Evolutionary conservation across 1,139 yeast genomes (phyloP).

Genomic region (Sugiyamaella neomexicana): DNA sequence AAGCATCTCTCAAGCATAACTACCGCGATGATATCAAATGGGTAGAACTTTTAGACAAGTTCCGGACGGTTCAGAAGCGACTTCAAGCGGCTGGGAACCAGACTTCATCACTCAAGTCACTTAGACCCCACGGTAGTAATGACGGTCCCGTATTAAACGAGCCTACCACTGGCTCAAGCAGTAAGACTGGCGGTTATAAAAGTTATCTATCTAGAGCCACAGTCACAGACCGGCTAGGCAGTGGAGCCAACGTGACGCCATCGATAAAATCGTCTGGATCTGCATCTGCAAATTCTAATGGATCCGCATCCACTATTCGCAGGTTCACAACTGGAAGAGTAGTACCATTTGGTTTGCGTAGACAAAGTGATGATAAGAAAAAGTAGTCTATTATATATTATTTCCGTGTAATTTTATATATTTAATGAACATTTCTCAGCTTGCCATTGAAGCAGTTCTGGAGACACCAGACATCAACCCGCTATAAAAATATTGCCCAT

Average conservation of each 20-base stretch:
- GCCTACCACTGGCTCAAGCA: background rate
- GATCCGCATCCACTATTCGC: conserved; percentile 12
- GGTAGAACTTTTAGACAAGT: conserved; percentile 63
- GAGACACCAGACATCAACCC: background rate
- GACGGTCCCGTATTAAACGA: conserved; percentile 7
- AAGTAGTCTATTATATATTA: background rate
- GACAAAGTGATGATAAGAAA: conserved; percentile 13
- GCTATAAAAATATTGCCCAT: background rate
- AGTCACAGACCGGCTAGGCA: background rate
- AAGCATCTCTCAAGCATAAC: conserved; percentile 16
- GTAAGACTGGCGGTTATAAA: conserved; percentile 3
- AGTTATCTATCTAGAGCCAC: background rate
- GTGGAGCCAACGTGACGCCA: background rate
- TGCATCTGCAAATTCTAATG: background rate
- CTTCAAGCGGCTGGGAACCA: conserved; percentile 47
- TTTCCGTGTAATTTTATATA: background rate
- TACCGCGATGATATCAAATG: conserved; percentile 38
- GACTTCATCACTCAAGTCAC: conserved; percentile 8
- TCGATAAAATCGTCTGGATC: background rate
- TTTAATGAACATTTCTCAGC: too few relatives aligned
- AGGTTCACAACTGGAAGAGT: conserved; percentile 15
- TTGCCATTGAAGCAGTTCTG: too few relatives aligned
- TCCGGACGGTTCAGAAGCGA: conserved; percentile 58
- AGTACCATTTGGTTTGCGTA: conserved; percentile 14
- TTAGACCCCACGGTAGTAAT: conserved; percentile 5